Percentiles rank a stretch among this genome's conserved stretches.
These are phyloP conservation scores for Boletus pseudo-olivaceus DNA, from an alignment of 768 basidiomycete species.

Conservation along the genomic window DNA sequence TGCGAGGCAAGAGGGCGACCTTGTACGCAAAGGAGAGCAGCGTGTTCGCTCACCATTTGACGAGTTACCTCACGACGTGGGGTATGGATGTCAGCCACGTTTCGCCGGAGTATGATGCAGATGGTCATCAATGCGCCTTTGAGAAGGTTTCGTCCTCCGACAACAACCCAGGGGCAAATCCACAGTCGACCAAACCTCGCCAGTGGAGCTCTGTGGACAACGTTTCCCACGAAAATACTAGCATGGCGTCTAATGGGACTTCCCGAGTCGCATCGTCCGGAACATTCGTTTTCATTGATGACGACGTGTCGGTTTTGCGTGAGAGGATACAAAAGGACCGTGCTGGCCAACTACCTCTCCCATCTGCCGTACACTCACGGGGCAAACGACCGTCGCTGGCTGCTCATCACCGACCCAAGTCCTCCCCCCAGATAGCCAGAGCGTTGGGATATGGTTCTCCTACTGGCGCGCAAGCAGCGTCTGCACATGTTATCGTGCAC, in stretches of 20 bases:
- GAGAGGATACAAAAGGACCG: conserved; percentile 69
- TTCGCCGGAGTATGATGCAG: conserved; percentile 54
- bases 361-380: conserved; percentile 41
- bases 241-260: conserved; percentile 18
- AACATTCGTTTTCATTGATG: conserved; percentile 90
- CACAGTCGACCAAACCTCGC: conserved; percentile 17
- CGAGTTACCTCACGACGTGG: conserved; percentile 91
- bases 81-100: conserved; percentile 90
- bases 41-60: conserved; percentile 88
- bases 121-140: conserved; percentile 29
- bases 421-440: conserved; percentile 75
- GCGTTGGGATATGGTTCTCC: conserved; percentile 38
- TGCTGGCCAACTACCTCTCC: conserved; percentile 42
- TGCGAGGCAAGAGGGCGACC: conserved; percentile 79
- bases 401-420: conserved; percentile 68
- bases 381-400: conserved; percentile 66
- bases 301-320: conserved; percentile 78
- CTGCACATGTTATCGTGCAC: conserved; percentile 60
- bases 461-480: conserved; percentile 26
- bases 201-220: conserved; percentile 22
- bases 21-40: conserved; percentile 85
- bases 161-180: neutral
- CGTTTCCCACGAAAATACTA: conserved; percentile 18
- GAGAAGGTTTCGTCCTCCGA: conserved; percentile 16
- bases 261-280: conserved; percentile 27